Conservation (phyloP, 208 protist genomes). For the Kentomonas sorsogonicus region DNA sequence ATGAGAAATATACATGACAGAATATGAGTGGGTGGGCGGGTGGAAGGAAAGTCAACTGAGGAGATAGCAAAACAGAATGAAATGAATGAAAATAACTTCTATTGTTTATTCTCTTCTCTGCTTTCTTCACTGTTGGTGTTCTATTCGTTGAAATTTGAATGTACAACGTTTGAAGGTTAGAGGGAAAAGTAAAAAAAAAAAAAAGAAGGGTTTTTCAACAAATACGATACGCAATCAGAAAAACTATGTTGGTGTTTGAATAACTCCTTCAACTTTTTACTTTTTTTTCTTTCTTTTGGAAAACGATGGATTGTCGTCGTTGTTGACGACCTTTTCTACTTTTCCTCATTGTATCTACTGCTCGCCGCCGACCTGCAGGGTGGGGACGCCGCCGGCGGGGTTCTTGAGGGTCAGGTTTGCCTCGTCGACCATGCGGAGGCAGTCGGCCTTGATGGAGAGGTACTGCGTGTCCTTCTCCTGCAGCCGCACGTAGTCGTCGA, state of each 20-base stretch:
- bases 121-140: constrained; percentile 4
- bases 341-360: not conserved
- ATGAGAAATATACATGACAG: too few species aligned
- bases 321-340: constrained; percentile 1
- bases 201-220: not conserved
- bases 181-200: constrained; percentile 6
- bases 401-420: constrained; percentile 77
- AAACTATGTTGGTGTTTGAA: too few species aligned
- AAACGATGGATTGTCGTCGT: not conserved
- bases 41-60: constrained; percentile 1
- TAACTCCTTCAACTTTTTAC: constrained; percentile 1
- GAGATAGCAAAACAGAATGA: constrained; percentile 9
- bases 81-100: too few species aligned
- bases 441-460: constrained; percentile 72
- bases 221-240: too few species aligned
- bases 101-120: constrained; percentile 5
- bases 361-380: constrained; percentile 18
- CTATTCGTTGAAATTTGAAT: not conserved
- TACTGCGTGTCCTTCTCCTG: constrained; percentile 89
- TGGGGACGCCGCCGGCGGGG: constrained; percentile 20
- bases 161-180: not conserved
- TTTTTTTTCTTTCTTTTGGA: constrained; percentile 13
- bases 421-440: constrained; percentile 78
- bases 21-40: too few species aligned
- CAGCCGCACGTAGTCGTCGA: constrained; percentile 87